Base-by-base conservation (phyloP, 345 rosid genomes). In the Euphorbia pulcherrima region DNA sequence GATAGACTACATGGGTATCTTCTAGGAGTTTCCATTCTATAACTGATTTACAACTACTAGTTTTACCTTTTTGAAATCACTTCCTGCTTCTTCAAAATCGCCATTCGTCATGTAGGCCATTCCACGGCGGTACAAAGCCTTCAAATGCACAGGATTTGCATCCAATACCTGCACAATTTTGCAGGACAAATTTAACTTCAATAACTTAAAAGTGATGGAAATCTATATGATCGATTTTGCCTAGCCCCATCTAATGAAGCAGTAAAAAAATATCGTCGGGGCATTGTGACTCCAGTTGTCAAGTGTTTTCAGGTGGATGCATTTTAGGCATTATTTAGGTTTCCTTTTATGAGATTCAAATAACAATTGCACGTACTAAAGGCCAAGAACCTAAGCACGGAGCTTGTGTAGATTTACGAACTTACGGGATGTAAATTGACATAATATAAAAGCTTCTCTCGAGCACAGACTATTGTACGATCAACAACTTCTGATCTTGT, bases 91-190 rank as follows among this genome's bases (percentile, higher is more conserved):
- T 62, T 85, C 92, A 72, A 91, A 94, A 77, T 89, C 96, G 72
- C 89, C 99, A 40, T 80, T 82, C 24, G 82, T 84, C 87, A 94
- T 75, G 75, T 83, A 79, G 68, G 99, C 97, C 99, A 87, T 91
- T 81, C 99, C 97, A 7, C 99, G 96, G 47, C 93, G 97, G 74
- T 86, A 91, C 12, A 94, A 76, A 74, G 89, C 97, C 80, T 94
- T 94, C 53, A 66, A 89, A 62, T 91, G 90, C 0, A 76, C 87
- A 24, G 99, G 97, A 65, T 86, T 89, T 71, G 89, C 92, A 65
- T 94, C 99, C 80, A 89, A 58, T 27, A 94, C 96, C 97, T 94
- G 81, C 70, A 71, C 4, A 51, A 48, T 72, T 68, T 47, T 67
- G 28, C 21, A 41, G 50, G 17, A 30, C 10, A 9, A 6, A 39